phyloP scores from a whole-genome alignment of 352 stramenopile species.

The Pythium oligandrum region DNA sequence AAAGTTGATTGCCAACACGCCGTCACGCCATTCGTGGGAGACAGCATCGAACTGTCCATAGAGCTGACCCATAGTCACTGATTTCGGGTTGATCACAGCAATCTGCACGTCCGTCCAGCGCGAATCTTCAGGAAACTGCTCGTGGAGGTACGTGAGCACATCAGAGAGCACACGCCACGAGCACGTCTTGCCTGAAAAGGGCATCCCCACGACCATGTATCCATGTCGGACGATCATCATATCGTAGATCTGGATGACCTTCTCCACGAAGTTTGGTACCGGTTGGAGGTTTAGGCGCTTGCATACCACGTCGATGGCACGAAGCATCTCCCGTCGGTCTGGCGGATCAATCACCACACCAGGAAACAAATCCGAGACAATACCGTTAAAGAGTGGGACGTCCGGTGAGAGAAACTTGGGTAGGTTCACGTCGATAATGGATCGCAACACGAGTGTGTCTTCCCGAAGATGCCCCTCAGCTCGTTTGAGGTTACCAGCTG shows the following conservation, averaged over 20 bases:
- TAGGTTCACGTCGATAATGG: constrained; percentile 94
- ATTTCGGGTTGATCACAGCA: constrained; percentile 92
- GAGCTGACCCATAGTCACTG: constrained; percentile 90
- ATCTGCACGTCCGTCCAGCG: constrained; percentile 77
- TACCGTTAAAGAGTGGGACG: constrained; percentile 92
- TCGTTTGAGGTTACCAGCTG: constrained; percentile 89
- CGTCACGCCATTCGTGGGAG: constrained; percentile 94
- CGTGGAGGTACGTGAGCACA: constrained; percentile 78
- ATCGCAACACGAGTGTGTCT: constrained; percentile 86
- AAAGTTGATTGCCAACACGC: constrained; percentile 92
- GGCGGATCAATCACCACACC: constrained; percentile 87
- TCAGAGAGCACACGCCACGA: constrained; percentile 89
- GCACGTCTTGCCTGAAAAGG: constrained; percentile 92
- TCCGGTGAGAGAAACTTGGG: constrained; percentile 93
- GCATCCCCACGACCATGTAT: constrained; percentile 95
- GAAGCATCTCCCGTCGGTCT: constrained; percentile 81
- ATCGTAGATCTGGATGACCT: constrained; percentile 95
- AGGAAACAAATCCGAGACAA: constrained; percentile 92
- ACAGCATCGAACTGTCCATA: constrained; percentile 94
- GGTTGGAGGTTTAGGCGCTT: constrained; percentile 81
- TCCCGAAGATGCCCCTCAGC: constrained; percentile 76
- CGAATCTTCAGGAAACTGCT: constrained; percentile 50
- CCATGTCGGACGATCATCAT: constrained; percentile 96
- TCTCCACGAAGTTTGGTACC: constrained; percentile 88
- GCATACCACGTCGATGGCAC: constrained; percentile 78